Conservation (phyloP, 2,329 filamentous ascomycete species). For the Arthrobotrys megalospora region DNA sequence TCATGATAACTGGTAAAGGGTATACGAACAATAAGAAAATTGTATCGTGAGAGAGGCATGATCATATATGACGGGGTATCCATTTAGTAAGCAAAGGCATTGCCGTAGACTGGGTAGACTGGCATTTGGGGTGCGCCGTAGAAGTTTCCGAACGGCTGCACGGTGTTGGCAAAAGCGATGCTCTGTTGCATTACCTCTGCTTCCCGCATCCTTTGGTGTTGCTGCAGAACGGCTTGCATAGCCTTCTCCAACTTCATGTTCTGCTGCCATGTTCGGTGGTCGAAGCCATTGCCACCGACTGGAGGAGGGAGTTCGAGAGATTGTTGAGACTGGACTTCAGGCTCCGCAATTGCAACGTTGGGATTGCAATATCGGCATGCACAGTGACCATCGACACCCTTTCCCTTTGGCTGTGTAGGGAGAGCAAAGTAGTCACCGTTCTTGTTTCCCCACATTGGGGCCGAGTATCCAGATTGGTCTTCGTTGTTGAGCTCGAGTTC, state of each 20-base stretch:
- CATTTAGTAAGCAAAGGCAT: constrained; percentile 54
- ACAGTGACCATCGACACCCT: constrained; percentile 44
- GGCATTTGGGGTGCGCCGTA: constrained; percentile 55
- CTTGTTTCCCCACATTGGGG: constrained; percentile 52
- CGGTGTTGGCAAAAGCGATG: constrained; percentile 56
- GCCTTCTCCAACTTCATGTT: constrained; percentile 58
- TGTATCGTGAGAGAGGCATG: constrained; percentile 55
- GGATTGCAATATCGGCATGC: constrained; percentile 59
- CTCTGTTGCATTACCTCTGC: constrained; percentile 55
- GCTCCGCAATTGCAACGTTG: constrained; percentile 20
- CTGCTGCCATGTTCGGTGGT: constrained; percentile 59
- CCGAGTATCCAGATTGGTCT: constrained; percentile 47
- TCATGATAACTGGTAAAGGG: constrained; percentile 55
- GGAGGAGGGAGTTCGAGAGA: constrained; percentile 53
- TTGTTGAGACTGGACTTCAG: constrained; percentile 43
- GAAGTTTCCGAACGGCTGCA: constrained; percentile 55
- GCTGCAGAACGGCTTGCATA: constrained; percentile 56
- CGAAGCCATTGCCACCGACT: constrained; percentile 56
- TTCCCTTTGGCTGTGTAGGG: constrained; percentile 55
- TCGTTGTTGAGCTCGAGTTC: constrained; percentile 56
- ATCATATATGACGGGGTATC: constrained; percentile 33
- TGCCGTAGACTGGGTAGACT: constrained; percentile 54
- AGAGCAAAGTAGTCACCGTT: constrained; percentile 53
- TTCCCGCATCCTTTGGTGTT: constrained; percentile 54
- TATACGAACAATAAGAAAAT: constrained; percentile 60